Conservation (phyloP, 2,329 filamentous ascomycete genomes). For the Verticillium nubilum region DNA sequence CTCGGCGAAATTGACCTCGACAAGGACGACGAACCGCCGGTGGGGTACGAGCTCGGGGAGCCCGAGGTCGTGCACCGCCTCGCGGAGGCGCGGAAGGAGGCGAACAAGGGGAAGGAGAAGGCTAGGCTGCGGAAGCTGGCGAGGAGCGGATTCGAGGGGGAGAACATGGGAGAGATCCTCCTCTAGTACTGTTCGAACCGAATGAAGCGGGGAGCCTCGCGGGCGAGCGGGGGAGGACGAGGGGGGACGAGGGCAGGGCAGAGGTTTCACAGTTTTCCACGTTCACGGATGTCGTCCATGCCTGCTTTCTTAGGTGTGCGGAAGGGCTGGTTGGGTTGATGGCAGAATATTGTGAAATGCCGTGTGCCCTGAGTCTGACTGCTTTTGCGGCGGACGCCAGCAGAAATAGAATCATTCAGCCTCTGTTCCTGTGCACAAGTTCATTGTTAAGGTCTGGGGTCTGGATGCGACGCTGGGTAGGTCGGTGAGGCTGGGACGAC, state of each 20-base stretch:
- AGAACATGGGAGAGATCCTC: conserved; percentile 71
- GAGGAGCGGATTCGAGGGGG: conserved; percentile 80
- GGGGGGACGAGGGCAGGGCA: conserved; percentile 7
- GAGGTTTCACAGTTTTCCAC: neutral
- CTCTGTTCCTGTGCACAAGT: no score
- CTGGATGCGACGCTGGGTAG: no score
- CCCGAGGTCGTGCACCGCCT: conserved; percentile 65
- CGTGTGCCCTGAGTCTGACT: conserved; percentile 8
- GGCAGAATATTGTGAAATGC: conserved; percentile 65
- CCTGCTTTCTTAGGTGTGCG: conserved; percentile 4
- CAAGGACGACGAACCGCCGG: conserved; percentile 81
- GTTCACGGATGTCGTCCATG: neutral
- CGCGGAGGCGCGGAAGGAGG: conserved; percentile 64
- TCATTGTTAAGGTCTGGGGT: no score
- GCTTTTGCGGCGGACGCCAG: conserved; percentile 8
- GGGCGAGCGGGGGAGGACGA: no score
- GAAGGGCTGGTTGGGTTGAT: conserved; percentile 17
- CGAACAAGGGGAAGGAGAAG: conserved; percentile 70
- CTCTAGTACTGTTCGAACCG: conserved; percentile 44
- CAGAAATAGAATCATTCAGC: conserved; percentile 2
- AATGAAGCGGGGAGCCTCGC: no score
- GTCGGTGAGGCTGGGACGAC: no score
- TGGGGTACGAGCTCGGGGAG: conserved; percentile 60
- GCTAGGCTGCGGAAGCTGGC: conserved; percentile 64
- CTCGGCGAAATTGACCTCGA: conserved; percentile 96